These are phyloP conservation scores for Cucurbita pepo DNA, from an alignment of 306 rosid genomes.

Conservation along the genomic window DNA sequence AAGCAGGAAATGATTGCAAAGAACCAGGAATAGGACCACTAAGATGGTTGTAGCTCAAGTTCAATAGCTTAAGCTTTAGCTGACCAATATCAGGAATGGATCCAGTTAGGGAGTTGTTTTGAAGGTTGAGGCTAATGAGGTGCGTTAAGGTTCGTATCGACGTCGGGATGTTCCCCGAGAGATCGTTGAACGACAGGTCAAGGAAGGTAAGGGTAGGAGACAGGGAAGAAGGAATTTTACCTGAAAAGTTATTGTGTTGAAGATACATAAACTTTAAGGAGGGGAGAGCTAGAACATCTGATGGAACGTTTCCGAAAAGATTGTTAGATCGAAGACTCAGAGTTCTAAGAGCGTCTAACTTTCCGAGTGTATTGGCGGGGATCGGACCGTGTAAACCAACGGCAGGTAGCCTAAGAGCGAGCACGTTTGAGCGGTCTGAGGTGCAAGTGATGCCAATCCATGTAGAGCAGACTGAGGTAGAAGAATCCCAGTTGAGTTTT, in stretches of 20 bases:
- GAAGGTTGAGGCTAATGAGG: conserved; percentile 40
- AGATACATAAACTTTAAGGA: conserved; percentile 44
- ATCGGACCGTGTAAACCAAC: conserved; percentile 47
- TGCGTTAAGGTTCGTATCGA: conserved; percentile 28
- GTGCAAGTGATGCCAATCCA: conserved; percentile 73
- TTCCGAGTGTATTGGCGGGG: conserved; percentile 53
- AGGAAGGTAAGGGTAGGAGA: conserved; percentile 36
- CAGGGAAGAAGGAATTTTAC: conserved; percentile 37
- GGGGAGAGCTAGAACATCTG: conserved; percentile 51
- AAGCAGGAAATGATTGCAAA: conserved; percentile 36
- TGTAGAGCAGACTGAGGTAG: conserved; percentile 44
- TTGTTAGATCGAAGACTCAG: conserved; percentile 71
- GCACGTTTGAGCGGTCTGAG: conserved; percentile 27
- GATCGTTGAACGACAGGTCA: conserved; percentile 62
- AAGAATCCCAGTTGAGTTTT: conserved; percentile 46
- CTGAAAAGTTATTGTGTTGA: conserved; percentile 53
- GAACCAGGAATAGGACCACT: conserved; percentile 57
- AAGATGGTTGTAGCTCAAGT: conserved; percentile 61
- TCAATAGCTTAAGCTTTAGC: conserved; percentile 35
- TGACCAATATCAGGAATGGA: conserved; percentile 43
- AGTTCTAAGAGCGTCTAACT: conserved; percentile 34
- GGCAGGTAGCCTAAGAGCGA: conserved; percentile 55
- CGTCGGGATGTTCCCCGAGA: conserved; percentile 50
- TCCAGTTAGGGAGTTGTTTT: conserved; percentile 56
- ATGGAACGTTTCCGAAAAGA: conserved; percentile 53